Evolutionary conservation across 2,329 filamentous ascomycete genomes (phyloP), one percentile per base, ranked within the genome.

Genomic region (Fusarium tricinctum): DNA sequence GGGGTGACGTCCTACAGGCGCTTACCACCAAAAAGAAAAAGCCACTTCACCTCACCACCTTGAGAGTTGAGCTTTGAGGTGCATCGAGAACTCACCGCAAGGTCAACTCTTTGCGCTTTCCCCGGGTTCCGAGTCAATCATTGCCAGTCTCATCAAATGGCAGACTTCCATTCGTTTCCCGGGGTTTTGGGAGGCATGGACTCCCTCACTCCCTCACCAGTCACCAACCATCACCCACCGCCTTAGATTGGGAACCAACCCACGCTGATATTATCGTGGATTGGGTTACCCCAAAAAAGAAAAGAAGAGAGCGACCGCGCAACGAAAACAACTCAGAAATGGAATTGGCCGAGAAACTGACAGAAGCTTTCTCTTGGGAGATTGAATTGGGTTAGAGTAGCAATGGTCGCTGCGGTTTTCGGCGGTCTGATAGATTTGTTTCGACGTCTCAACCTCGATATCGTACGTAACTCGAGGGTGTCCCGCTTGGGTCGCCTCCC

Each of bases 21-120:
- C 70, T 73, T 68, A 73, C 70, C 66, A 73, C 66, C 66, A 63
- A n/a, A n/a, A 64, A 67, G 28, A 28, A 30, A 67, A 48, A 52
- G 55, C 63, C 63, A 66, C 35, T 45, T 53, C 26, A 67, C 42
- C 38, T 69, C 66, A 62, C 55, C 66, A 62, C 55, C 58, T 69
- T 50, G 58, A 56, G 30, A 56, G 30, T 69, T 50, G 58, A 56
- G 30, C 39, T 35, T 63, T 43, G 35, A 52, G 51, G 35, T 55
- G 42, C 55, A 35, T 46, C 45, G 14, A 33, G 60, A 54, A 40
- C 61, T 69, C 66, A 69, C 66, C 66, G 66, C 61, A 67, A 63
- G 58, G 67, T 68, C 67, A 64, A 45, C 53, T 42, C 44, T 39
- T 40, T 33, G 38, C 47, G 22, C 47, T 59, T 38, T 61, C 53